phyloP scores from a whole-genome alignment of 2,329 filamentous ascomycete genomes.

The Aspergillus sp. region DNA sequence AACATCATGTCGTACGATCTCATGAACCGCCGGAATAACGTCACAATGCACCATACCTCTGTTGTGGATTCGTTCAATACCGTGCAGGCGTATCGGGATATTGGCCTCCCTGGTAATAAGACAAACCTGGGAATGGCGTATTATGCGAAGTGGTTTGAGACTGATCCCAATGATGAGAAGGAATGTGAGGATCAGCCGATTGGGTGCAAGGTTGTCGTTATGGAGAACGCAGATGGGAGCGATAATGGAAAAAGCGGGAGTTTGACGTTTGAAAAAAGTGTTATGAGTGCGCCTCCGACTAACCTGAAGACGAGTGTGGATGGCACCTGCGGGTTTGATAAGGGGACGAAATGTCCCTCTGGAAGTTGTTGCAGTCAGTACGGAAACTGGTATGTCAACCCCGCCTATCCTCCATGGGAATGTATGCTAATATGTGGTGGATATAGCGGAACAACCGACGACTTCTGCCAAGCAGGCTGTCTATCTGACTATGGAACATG shows the following conservation, averaged over 20 bases:
- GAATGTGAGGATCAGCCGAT: conserved; percentile 52
- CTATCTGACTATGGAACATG: conserved; percentile 43
- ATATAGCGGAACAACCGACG: conserved; percentile 34
- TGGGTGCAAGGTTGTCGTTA: conserved; percentile 60
- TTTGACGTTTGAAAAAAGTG: conserved; percentile 51
- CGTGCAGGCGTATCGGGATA: conserved; percentile 60
- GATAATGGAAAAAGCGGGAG: conserved; percentile 58
- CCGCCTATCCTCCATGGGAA: no score
- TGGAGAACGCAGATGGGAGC: conserved; percentile 62
- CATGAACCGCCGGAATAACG: conserved; percentile 67
- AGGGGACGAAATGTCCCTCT: conserved; percentile 31
- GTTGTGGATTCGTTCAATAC: conserved; percentile 57
- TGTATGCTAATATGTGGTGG: background rate
- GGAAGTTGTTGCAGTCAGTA: conserved; percentile 39
- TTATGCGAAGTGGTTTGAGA: conserved; percentile 69
- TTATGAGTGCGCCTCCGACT: conserved; percentile 25
- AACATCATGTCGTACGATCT: conserved; percentile 74
- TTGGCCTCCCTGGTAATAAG: conserved; percentile 57
- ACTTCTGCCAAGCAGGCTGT: conserved; percentile 37
- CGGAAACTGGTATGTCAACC: conserved; percentile 36
- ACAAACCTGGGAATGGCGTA: conserved; percentile 69
- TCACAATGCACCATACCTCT: conserved; percentile 67
- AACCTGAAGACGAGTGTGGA: conserved; percentile 31
- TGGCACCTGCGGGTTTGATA: conserved; percentile 36
- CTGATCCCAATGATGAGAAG: conserved; percentile 44